Evolutionary conservation across 2,329 filamentous ascomycete species (phyloP), one percentile per base, ranked within the genome.

Genomic region (Penicillium digitatum): DNA sequence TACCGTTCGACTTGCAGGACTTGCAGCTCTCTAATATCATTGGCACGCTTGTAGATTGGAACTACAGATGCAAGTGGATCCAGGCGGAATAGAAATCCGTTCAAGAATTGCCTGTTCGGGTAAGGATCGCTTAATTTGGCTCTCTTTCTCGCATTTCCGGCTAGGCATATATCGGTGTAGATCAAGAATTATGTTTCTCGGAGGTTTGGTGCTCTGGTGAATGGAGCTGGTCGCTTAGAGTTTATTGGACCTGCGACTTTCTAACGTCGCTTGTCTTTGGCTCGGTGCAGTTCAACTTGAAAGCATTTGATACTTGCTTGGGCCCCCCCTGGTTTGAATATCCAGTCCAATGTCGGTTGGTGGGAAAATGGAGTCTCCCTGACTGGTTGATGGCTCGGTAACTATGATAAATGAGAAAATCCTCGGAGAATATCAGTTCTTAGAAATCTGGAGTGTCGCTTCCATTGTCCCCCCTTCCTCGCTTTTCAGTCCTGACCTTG

Each of bases 121-220:
- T 24, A 61, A 53, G 3, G 56, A 59, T 67, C 57, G 61, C 61
- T 54, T 48, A 22, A 32, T 51, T 38, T 40, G 37, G 57, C 55
- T 46, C 56, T 61, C 61, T 56, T 59, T 59, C 48, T 62, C 57
- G 55, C 49, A 48, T 49, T 61, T 22, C 27, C 31, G 42, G 12
- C 18, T 29, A 42, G 39, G 5, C n/a, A 31, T 44, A 44, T n/a
- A 20, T 29, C 16, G 14, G 22, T 38, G 32, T 22, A 22, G 26
- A 10, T 16, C 22, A 27, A 20, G 32, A 22, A 24, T 14, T 29
- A 27, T 29, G 18, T n/a, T 31, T 7, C 2, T 27, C 26, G 32
- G 46, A 29, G 14, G 46, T 43, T 49, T 32, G 32, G n/a, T 27
- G 1, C 40, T 27, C 27, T 29, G 34, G n/a, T 20, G 7, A n/a